These are phyloP conservation scores for Bolboschoenus planiculmis DNA, from an alignment of 176 grass and related monocot species.

Conservation along the genomic window DNA sequence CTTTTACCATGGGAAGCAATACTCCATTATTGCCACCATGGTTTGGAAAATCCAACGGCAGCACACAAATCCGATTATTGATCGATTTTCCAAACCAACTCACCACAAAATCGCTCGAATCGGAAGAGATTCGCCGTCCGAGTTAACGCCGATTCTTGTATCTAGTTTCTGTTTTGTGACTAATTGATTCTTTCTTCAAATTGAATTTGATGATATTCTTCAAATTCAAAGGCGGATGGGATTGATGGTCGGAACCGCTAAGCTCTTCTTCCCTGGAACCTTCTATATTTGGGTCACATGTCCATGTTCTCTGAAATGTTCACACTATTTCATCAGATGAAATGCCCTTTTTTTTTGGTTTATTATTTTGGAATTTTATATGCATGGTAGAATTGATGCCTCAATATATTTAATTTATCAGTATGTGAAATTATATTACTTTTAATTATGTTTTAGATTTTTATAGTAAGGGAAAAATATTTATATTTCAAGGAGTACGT, in stretches of 20 bases:
- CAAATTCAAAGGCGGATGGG: background rate
- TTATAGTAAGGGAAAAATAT: too few relatives aligned
- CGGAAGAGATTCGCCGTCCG: background rate
- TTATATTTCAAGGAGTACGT: too few relatives aligned
- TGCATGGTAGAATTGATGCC: too few relatives aligned
- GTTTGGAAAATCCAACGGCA: background rate
- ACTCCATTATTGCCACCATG: too few relatives aligned
- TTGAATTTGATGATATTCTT: background rate
- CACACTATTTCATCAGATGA: background rate
- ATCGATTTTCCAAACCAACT: background rate
- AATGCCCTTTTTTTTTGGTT: too few relatives aligned
- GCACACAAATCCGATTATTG: background rate
- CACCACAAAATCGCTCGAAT: too few relatives aligned
- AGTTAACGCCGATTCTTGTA: background rate
- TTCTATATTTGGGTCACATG: background rate
- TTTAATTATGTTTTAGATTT: too few relatives aligned
- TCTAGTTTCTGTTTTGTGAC: background rate
- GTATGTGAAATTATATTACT: too few relatives aligned
- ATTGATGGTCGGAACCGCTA: background rate
- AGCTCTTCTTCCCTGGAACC: background rate
- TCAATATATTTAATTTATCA: too few relatives aligned
- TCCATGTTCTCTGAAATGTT: too few relatives aligned
- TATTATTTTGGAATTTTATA: too few relatives aligned
- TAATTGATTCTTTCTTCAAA: background rate
- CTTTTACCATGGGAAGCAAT: too few relatives aligned